Evolutionary conservation across 768 basidiomycete species (phyloP).

Genomic region (Pluteus cervinus): DNA sequence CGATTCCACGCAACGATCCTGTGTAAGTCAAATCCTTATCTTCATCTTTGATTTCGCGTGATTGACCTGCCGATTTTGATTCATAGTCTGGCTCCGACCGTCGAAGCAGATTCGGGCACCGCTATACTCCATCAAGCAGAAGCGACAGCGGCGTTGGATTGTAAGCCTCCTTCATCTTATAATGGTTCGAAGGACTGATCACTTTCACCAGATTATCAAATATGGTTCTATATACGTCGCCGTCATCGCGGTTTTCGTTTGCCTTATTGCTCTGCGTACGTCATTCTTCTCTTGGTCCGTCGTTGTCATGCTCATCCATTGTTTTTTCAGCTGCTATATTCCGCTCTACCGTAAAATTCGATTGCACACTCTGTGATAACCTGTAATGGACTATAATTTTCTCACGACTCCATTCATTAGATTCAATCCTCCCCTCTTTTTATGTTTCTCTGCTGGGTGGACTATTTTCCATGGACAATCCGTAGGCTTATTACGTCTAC

Average conservation of each 20-base stretch:
- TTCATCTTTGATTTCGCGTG: conserved; percentile 1
- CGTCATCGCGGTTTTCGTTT: conserved; percentile 64
- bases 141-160: conserved; percentile 84
- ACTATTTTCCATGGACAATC: conserved; percentile 5
- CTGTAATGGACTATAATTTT: conserved; percentile 44
- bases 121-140: conserved; percentile 85
- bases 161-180: conserved; percentile 29
- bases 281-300: conserved; percentile 14
- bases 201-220: conserved; percentile 64
- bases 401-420: conserved; percentile 21
- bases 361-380: conserved; percentile 64
- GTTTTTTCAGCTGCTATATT: conserved; percentile 48
- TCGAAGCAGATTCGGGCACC: conserved; percentile 93
- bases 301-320: conserved; percentile 8
- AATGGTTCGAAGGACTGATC: conserved; percentile 8
- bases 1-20: conserved; percentile 85
- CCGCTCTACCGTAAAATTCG: conserved; percentile 50
- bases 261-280: conserved; percentile 76
- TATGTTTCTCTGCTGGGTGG: too few species aligned
- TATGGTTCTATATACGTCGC: conserved; percentile 75
- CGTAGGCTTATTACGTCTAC: conserved; percentile 8
- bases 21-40: conserved; percentile 49
- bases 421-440: background rate
- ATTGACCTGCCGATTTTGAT: conserved; percentile 13
- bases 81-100: conserved; percentile 86